phyloP scores from a whole-genome alignment of 2,329 filamentous ascomycete genomes.

The Epichloe brachyelytri region DNA sequence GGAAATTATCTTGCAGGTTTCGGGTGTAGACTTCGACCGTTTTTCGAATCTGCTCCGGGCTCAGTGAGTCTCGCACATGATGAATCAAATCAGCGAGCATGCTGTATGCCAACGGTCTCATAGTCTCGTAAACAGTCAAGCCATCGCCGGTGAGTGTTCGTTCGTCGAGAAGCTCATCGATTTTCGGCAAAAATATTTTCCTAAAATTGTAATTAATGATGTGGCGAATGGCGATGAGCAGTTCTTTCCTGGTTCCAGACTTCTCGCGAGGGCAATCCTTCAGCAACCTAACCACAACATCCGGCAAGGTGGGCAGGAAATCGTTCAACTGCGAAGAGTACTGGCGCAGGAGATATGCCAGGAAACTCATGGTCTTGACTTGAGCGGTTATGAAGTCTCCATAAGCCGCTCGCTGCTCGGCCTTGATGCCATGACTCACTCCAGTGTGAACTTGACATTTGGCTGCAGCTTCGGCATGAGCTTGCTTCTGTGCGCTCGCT shows the following conservation, averaged over 20 bases:
- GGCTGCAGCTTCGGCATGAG: slow-evolving; percentile 71
- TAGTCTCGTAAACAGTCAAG: slow-evolving; percentile 90
- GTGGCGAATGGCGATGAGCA: slow-evolving; percentile 90
- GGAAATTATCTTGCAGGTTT: slow-evolving; percentile 89
- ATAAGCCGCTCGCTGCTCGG: slow-evolving; percentile 69
- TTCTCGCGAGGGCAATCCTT: slow-evolving; percentile 94
- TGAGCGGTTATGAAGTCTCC: slow-evolving; percentile 96
- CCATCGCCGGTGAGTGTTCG: slow-evolving; percentile 90
- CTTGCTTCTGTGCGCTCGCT: slow-evolving; percentile 84
- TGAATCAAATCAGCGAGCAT: slow-evolving; percentile 98
- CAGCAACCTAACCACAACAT: slow-evolving; percentile 79
- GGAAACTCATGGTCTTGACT: slow-evolving; percentile 98
- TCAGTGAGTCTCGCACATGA: slow-evolving; percentile 82
- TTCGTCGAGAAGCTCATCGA: slow-evolving; percentile 90
- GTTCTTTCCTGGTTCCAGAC: slow-evolving; percentile 82
- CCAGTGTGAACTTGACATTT: slow-evolving; percentile 79
- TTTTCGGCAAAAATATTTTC: slow-evolving; percentile 86
- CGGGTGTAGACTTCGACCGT: slow-evolving; percentile 96
- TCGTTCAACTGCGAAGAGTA: slow-evolving; percentile 80
- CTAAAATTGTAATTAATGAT: slow-evolving; percentile 99
- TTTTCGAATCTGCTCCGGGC: slow-evolving; percentile 80
- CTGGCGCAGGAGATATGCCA: slow-evolving; percentile 82
- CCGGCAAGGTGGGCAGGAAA: slow-evolving; percentile 73
- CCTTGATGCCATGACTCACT: slow-evolving; percentile 80
- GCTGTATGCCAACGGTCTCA: slow-evolving; percentile 90